Conservation (phyloP, 2,329 filamentous ascomycete species). For the Neoscytalidium dimidiatum region DNA sequence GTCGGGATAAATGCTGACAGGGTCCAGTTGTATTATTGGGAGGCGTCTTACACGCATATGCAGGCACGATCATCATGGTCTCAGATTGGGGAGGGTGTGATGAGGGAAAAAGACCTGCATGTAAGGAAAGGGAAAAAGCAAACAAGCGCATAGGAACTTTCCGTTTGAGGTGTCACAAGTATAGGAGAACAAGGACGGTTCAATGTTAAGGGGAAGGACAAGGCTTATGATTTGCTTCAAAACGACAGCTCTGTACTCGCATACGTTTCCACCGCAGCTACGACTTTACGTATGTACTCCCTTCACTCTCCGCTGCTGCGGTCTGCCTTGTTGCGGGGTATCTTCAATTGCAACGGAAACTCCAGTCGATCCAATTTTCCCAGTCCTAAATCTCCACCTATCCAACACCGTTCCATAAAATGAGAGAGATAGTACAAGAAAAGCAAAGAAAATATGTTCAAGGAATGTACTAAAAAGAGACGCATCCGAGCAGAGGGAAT, state of each 20-base stretch:
- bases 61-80: slow-evolving; percentile 2
- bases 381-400: not conserved
- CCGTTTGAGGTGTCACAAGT: not conserved
- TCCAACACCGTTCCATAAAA: not conserved
- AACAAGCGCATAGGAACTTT: not conserved
- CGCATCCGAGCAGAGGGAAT: not conserved
- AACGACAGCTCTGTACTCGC: not conserved
- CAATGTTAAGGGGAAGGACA: not conserved
- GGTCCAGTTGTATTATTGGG: not conserved
- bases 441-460: not conserved
- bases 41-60: slow-evolving; percentile 11
- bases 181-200: not conserved
- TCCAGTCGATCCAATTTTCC: not conserved
- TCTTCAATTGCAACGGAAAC: not conserved
- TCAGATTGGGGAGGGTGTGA: not conserved
- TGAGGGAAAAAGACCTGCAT: not conserved
- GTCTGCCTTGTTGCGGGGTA: not conserved
- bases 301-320: not conserved
- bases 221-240: not conserved
- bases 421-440: not conserved
- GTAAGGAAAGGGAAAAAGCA: not conserved
- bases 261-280: not conserved
- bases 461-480: not conserved
- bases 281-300: not conserved
- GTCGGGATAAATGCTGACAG: not conserved